Evolutionary conservation across 352 stramenopile genomes (phyloP).

Genomic region (Elongisporangium senticosum): DNA sequence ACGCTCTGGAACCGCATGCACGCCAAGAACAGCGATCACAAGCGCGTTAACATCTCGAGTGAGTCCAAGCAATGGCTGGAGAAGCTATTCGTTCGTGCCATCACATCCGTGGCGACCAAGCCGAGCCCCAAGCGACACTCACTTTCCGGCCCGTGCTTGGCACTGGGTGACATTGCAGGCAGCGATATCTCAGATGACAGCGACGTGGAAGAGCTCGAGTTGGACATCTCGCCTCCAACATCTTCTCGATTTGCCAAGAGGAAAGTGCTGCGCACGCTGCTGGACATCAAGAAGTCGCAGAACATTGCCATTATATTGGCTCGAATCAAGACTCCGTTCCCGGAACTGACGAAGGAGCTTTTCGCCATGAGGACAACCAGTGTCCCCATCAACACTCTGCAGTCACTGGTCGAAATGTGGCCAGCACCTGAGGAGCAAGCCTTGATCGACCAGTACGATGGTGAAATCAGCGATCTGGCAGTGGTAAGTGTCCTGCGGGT

Average conservation of each 20-base stretch:
- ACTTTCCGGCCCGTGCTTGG: background rate
- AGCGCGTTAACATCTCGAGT: constrained; percentile 40
- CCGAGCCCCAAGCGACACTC: constrained; percentile 8
- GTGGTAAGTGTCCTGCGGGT: background rate
- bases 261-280: constrained; percentile 54
- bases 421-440: constrained; percentile 67
- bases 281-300: constrained; percentile 83
- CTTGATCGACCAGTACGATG: constrained; percentile 54
- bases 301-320: constrained; percentile 80
- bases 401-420: constrained; percentile 82
- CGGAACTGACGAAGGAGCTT: constrained; percentile 54
- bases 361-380: constrained; percentile 58
- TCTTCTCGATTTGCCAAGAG: constrained; percentile 23
- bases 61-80: constrained; percentile 65
- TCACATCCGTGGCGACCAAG: constrained; percentile 11
- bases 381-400: constrained; percentile 57
- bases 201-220: constrained; percentile 7
- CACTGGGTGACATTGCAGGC: background rate
- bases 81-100: constrained; percentile 64
- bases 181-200: constrained; percentile 2
- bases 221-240: background rate
- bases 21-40: constrained; percentile 9
- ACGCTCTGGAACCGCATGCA: constrained; percentile 49
- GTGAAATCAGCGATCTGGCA: constrained; percentile 33
- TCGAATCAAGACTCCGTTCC: constrained; percentile 59